A percentile compares a stretch with the other conserved stretches of the same genome.
These are phyloP conservation scores for Bimuria novae-zelandiae DNA, from an alignment of 2,329 filamentous ascomycete genomes.

Conservation along the genomic window DNA sequence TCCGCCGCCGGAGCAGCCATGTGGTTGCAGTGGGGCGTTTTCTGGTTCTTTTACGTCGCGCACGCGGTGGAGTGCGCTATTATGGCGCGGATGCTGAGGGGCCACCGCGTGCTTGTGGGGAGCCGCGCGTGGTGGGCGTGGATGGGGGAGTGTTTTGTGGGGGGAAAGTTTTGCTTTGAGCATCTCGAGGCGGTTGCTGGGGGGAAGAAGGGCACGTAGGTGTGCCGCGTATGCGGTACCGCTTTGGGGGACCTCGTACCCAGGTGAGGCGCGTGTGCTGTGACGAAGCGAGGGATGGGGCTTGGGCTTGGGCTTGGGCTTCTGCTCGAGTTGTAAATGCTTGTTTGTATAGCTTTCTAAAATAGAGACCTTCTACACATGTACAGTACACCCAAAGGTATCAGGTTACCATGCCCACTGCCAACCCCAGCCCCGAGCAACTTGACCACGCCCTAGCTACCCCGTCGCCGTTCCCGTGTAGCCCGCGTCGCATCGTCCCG, in stretches of 20 bases:
- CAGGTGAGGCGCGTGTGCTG: too few species aligned
- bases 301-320: background rate
- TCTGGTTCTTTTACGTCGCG: slow-evolving; percentile 29
- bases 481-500: too few species aligned
- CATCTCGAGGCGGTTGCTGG: slow-evolving; percentile 27
- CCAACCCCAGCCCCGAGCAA: too few species aligned
- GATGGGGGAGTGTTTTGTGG: slow-evolving; percentile 32
- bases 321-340: background rate
- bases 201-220: too few species aligned
- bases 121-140: slow-evolving; percentile 29
- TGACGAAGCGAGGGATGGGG: background rate
- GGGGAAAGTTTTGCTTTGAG: slow-evolving; percentile 26
- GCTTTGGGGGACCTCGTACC: too few species aligned
- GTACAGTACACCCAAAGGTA: too few species aligned
- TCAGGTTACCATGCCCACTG: too few species aligned
- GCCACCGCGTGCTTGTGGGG: slow-evolving; percentile 20
- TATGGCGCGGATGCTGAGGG: slow-evolving; percentile 21
- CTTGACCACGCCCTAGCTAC: background rate
- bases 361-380: too few species aligned
- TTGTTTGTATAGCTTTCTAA: too few species aligned
- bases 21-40: slow-evolving; percentile 28
- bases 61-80: slow-evolving; percentile 28
- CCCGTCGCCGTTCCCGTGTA: too few species aligned
- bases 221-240: too few species aligned
- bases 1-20: slow-evolving; percentile 18